Conservation (phyloP, 2,329 filamentous ascomycete species). For the Apiospora marii region DNA sequence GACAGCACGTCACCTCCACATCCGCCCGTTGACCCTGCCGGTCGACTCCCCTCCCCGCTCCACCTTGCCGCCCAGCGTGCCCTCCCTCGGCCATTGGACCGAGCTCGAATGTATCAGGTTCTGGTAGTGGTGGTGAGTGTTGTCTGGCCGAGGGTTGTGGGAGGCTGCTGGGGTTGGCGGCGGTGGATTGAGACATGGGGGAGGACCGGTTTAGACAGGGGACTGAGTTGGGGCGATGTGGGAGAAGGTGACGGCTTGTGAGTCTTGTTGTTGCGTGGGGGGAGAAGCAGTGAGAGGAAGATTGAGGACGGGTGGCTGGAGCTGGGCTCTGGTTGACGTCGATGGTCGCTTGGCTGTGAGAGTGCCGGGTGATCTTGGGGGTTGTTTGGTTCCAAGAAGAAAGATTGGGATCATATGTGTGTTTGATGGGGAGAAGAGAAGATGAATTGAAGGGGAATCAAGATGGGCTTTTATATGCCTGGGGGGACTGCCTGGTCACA, state of each 20-base stretch:
- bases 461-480: neutral
- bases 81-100: neutral
- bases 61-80: neutral
- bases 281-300: neutral
- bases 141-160: neutral
- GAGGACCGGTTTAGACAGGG: conserved; percentile 5
- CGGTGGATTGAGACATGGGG: neutral
- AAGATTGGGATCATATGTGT: neutral
- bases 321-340: neutral
- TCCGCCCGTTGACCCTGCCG: neutral
- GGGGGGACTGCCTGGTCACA: too few relatives aligned
- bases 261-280: neutral
- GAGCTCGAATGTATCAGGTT: neutral
- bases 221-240: neutral
- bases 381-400: neutral
- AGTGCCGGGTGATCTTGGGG: neutral
- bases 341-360: neutral
- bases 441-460: neutral
- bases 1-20: neutral
- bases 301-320: neutral
- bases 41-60: neutral
- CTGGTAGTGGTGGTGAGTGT: neutral
- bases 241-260: neutral
- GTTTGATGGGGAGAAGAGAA: neutral
- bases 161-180: neutral